These are phyloP conservation scores for Chloroidium sp. DNA, from an alignment of 163 green algal species.

Conservation along the genomic window DNA sequence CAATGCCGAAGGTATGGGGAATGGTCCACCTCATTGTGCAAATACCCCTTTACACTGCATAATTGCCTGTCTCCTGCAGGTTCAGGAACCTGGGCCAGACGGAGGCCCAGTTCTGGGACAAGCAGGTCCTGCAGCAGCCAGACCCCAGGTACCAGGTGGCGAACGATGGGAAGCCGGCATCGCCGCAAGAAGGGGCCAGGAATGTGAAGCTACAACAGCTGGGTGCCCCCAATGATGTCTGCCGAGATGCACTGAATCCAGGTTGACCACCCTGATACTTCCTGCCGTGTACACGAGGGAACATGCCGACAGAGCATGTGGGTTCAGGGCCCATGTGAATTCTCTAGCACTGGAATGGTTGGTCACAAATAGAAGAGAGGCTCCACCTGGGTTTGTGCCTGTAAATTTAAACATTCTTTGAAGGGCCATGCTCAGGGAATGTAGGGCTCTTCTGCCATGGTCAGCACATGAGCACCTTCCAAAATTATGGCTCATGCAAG, in stretches of 20 bases:
- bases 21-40: too few species aligned
- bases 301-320: neutral
- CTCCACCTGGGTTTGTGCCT: neutral
- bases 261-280: conserved; percentile 2
- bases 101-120: conserved; percentile 37
- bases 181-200: neutral
- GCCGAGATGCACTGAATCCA: conserved; percentile 32
- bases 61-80: too few species aligned
- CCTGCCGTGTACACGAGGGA: neutral
- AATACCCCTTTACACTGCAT: too few species aligned
- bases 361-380: neutral
- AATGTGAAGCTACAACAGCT: conserved; percentile 1
- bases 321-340: neutral
- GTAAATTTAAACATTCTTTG: neutral
- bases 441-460: neutral
- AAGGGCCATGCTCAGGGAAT: neutral
- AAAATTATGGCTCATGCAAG: neutral
- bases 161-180: neutral
- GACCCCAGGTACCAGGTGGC: neutral
- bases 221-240: conserved; percentile 22
- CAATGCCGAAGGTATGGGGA: too few species aligned
- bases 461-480: neutral
- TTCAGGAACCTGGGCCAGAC: conserved; percentile 10
- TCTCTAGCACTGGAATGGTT: neutral
- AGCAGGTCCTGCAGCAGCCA: conserved; percentile 40